Percentiles rank a stretch among this genome's conserved stretches.
Evolutionary conservation across 2,329 filamentous ascomycete genomes (phyloP).

Genomic region (Scortechinia acanthostroma): DNA sequence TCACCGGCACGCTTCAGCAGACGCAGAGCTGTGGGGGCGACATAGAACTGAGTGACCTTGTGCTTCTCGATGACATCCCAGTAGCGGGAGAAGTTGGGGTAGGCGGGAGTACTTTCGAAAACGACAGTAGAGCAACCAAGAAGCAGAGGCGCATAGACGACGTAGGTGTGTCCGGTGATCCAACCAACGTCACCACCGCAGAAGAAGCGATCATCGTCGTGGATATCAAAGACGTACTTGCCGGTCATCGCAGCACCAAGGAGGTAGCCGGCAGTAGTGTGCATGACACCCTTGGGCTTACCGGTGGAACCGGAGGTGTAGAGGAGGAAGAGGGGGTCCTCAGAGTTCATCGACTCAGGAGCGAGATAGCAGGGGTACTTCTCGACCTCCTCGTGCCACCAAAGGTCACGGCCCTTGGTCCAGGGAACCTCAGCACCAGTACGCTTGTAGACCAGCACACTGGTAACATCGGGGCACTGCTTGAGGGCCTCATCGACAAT

Average conservation of each 20-base stretch:
- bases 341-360: constrained; percentile 81
- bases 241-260: constrained; percentile 85
- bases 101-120: constrained; percentile 94
- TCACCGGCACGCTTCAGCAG: constrained; percentile 92
- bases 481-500: constrained; percentile 96
- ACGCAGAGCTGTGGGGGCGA: constrained; percentile 87
- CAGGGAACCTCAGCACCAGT: constrained; percentile 88
- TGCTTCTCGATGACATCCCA: constrained; percentile 98
- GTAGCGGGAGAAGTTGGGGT: constrained; percentile 96
- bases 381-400: constrained; percentile 98
- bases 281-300: constrained; percentile 98
- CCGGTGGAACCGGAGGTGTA: constrained; percentile 97
- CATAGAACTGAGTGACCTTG: constrained; percentile 94
- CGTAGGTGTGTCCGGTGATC: constrained; percentile 98
- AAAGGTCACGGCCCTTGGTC: constrained; percentile 81
- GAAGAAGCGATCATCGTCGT: constrained; percentile 89
- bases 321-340: constrained; percentile 93
- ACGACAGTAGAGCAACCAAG: constrained; percentile 92
- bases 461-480: constrained; percentile 82
- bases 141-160: constrained; percentile 89
- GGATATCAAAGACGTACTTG: constrained; percentile 98
- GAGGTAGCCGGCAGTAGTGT: constrained; percentile 93
- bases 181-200: constrained; percentile 97
- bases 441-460: constrained; percentile 87
- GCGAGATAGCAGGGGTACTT: constrained; percentile 92